phyloP scores from a whole-genome alignment of 2,329 filamentous ascomycete genomes.

The Alternaria brassicicola region DNA sequence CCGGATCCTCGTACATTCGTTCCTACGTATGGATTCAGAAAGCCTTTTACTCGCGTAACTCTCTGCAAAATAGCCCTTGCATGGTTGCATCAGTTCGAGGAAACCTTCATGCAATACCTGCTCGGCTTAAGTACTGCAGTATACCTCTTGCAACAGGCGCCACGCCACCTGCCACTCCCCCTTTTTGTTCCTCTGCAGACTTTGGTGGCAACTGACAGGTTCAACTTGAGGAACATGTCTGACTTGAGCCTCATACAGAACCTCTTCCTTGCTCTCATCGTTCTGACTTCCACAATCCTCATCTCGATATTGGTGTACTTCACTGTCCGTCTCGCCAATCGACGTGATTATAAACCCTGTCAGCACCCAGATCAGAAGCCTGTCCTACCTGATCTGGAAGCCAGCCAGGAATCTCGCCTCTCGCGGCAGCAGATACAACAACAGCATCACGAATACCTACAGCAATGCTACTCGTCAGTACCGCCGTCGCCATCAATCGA shows the following conservation, averaged over 20 bases:
- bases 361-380: neutral
- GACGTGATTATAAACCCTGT: neutral
- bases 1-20: slow-evolving; percentile 3
- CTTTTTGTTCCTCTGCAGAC: neutral
- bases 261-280: slow-evolving; percentile 23
- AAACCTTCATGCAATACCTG: neutral
- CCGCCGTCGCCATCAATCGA: slow-evolving; percentile 16
- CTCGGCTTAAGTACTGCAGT: slow-evolving; percentile 13
- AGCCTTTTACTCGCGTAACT: neutral
- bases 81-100: too few relatives aligned
- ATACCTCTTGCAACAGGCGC: slow-evolving; percentile 12
- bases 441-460: slow-evolving; percentile 6
- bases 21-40: neutral
- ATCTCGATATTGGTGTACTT: slow-evolving; percentile 25
- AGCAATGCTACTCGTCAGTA: slow-evolving; percentile 13
- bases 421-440: slow-evolving; percentile 9
- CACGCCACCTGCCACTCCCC: slow-evolving; percentile 2
- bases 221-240: slow-evolving; percentile 1
- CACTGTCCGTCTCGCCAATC: slow-evolving; percentile 13
- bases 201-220: neutral
- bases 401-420: slow-evolving; percentile 1
- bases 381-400: slow-evolving; percentile 4
- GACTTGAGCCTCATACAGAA: neutral
- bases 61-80: neutral
- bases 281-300: slow-evolving; percentile 20